phyloP scores from a whole-genome alignment of 163 green algal species.

The Trebouxiophyceae sp. region DNA sequence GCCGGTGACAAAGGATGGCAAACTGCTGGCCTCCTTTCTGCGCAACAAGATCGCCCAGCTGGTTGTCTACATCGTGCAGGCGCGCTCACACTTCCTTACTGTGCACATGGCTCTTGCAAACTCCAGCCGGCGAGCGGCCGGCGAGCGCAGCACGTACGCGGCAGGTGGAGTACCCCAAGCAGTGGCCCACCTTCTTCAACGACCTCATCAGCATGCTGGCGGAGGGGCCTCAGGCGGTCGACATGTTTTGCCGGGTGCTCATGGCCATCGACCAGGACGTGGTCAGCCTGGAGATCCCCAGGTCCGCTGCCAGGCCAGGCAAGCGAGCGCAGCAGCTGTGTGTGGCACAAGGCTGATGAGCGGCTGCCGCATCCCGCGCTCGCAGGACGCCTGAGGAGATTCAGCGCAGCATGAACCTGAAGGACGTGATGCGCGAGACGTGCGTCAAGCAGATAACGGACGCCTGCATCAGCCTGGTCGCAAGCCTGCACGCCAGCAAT shows the following conservation, averaged over 20 bases:
- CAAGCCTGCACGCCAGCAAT: constrained; percentile 31
- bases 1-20: background rate
- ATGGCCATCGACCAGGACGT: constrained; percentile 86
- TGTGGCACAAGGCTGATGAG: too few relatives aligned
- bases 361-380: too few relatives aligned
- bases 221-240: constrained; percentile 39
- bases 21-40: constrained; percentile 63
- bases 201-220: constrained; percentile 65
- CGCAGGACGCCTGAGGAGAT: constrained; percentile 60
- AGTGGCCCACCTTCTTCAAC: constrained; percentile 88
- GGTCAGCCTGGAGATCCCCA: constrained; percentile 82
- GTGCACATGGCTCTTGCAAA: too few relatives aligned
- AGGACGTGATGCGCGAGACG: constrained; percentile 89
- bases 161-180: constrained; percentile 46
- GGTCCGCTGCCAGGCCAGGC: constrained; percentile 30
- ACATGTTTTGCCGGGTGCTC: constrained; percentile 88
- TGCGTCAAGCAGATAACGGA: constrained; percentile 47
- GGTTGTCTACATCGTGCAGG: constrained; percentile 58
- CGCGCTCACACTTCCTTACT: constrained; percentile 7
- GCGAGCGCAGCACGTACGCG: background rate
- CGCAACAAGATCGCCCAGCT: constrained; percentile 91
- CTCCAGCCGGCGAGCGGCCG: too few relatives aligned
- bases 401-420: constrained; percentile 71
- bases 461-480: constrained; percentile 68
- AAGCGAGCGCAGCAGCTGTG: too few relatives aligned